Conservation (phyloP, 2,329 filamentous ascomycete genomes). For the Neophaeococcomyces mojaviensis region DNA sequence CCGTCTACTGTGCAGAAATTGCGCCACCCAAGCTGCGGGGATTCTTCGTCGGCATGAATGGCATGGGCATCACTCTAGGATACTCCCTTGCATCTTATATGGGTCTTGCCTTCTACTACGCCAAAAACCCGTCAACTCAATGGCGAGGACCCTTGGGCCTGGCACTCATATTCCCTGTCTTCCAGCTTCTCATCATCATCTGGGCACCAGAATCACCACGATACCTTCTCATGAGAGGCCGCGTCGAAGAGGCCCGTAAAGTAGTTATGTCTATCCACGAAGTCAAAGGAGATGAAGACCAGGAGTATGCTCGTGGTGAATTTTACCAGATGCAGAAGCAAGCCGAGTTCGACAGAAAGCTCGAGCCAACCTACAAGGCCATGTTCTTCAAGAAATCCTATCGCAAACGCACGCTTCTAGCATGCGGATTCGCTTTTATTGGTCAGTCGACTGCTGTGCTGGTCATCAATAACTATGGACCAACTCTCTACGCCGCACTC, state of each 20-base stretch:
- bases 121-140: slow-evolving; percentile 8
- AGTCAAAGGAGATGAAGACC: slow-evolving; percentile 11
- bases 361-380: slow-evolving; percentile 12
- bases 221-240: slow-evolving; percentile 24
- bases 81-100: slow-evolving; percentile 14
- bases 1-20: slow-evolving; percentile 15
- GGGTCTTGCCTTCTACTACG: slow-evolving; percentile 14
- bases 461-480: slow-evolving; percentile 16
- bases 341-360: slow-evolving; percentile 12
- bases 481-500: slow-evolving; percentile 15
- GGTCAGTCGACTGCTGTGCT: slow-evolving; percentile 12
- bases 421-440: slow-evolving; percentile 12
- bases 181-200: slow-evolving; percentile 11
- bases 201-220: slow-evolving; percentile 25
- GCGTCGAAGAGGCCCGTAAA: slow-evolving; percentile 19
- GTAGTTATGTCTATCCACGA: slow-evolving; percentile 20
- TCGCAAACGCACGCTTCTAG: slow-evolving; percentile 12
- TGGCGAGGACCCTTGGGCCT: slow-evolving; percentile 16
- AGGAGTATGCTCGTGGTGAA: slow-evolving; percentile 14
- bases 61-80: slow-evolving; percentile 12
- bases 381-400: slow-evolving; percentile 15
- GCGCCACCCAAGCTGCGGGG: slow-evolving; percentile 13
- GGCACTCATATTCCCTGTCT: slow-evolving; percentile 12
- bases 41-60: slow-evolving; percentile 15
- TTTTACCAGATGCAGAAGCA: slow-evolving; percentile 17